A percentile compares a stretch with the other conserved stretches of the same genome.
Evolutionary conservation across 441 rosid species (phyloP).

Genomic region (Erodium moschatum): DNA sequence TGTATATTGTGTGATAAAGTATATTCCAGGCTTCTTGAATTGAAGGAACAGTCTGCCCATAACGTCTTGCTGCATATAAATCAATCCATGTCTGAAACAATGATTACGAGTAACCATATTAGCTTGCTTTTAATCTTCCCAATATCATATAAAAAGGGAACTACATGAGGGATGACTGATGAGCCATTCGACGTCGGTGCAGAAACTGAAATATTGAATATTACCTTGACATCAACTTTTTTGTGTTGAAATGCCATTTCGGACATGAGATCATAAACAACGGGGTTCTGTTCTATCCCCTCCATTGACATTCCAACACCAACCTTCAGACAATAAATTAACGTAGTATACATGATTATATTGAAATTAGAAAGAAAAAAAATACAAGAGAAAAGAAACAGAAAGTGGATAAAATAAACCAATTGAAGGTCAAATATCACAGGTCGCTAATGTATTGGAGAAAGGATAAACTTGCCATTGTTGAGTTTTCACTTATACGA

Average conservation of each 20-base stretch:
- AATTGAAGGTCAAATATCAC: background rate
- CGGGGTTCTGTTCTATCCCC: conserved; percentile 93
- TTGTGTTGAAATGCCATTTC: conserved; percentile 85
- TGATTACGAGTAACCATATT: conserved; percentile 11
- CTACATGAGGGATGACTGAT: background rate
- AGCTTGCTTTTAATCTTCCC: background rate
- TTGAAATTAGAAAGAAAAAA: too few species aligned
- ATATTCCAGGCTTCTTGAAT: conserved; percentile 73
- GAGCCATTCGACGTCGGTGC: too few species aligned
- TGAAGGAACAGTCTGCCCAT: conserved; percentile 56
- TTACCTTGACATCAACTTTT: conserved; percentile 67
- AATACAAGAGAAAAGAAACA: conserved; percentile 2
- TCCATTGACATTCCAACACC: conserved; percentile 99
- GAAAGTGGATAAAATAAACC: background rate
- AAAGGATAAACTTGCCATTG: conserved; percentile 49
- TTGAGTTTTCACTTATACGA: conserved; percentile 60
- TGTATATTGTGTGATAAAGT: conserved; percentile 72
- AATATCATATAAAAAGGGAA: background rate
- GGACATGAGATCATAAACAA: conserved; percentile 83
- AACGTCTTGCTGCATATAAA: conserved; percentile 64
- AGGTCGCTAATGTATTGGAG: background rate
- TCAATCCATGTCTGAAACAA: conserved; percentile 65
- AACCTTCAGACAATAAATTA: conserved; percentile 37
- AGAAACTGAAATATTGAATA: conserved; percentile 11
- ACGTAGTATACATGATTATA: background rate